Conservation (phyloP, 208 protist genomes). For the Lotmaria passim region DNA sequence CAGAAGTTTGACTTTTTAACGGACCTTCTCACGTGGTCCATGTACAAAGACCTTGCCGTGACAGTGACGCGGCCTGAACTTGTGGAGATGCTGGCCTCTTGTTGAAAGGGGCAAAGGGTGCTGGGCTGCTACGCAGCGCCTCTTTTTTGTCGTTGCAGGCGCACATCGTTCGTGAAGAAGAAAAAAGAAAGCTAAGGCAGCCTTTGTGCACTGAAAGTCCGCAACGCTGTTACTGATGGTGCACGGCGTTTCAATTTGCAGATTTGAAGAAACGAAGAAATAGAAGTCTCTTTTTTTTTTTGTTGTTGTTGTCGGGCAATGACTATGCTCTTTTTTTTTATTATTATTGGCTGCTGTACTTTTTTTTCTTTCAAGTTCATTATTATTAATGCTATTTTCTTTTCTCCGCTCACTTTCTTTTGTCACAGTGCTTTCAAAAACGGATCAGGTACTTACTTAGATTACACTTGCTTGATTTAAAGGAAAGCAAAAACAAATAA, state of each 20-base stretch:
- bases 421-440: neutral
- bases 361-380: neutral
- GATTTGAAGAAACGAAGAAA: too few relatives aligned
- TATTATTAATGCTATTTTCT: too few relatives aligned
- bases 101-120: constrained; percentile 19
- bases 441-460: too few relatives aligned
- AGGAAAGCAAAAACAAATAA: too few relatives aligned
- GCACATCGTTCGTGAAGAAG: neutral
- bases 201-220: too few relatives aligned
- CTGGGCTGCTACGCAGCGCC: neutral
- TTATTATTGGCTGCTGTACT: neutral
- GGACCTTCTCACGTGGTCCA: constrained; percentile 55
- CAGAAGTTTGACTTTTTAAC: constrained; percentile 78
- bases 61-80: constrained; percentile 50
- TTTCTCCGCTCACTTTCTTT: neutral
- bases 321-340: neutral
- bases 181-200: too few relatives aligned
- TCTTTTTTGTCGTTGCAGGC: constrained; percentile 7
- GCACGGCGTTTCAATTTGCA: too few relatives aligned
- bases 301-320: too few relatives aligned
- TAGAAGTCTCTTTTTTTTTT: too few relatives aligned
- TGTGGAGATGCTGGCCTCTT: constrained; percentile 45
- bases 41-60: constrained; percentile 57
- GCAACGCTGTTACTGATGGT: too few relatives aligned
- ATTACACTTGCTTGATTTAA: too few relatives aligned